A percentile compares a stretch with the other conserved stretches of the same genome.
Conservation (phyloP, 208 protist species). For the Porcisia hertigi region DNA sequence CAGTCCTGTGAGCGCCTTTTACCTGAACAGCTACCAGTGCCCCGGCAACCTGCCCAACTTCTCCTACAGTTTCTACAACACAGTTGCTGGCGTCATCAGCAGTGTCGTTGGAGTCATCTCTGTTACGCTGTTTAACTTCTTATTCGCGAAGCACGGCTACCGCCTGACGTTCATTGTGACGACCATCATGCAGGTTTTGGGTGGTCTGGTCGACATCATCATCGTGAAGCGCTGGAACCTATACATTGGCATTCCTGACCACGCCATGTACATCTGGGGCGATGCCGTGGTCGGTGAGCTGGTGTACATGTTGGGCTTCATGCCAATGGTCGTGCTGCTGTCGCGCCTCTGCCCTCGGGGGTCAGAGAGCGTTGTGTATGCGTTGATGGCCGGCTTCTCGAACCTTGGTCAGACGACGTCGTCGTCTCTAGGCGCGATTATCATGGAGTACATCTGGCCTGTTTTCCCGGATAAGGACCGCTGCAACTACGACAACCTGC, state of each 20-base stretch:
- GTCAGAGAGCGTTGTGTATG: too few relatives aligned
- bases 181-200: constrained; percentile 41
- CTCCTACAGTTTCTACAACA: constrained; percentile 55
- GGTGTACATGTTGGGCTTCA: constrained; percentile 56
- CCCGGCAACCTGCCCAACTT: constrained; percentile 60
- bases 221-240: constrained; percentile 69
- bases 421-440: constrained; percentile 37
- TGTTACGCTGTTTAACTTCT: constrained; percentile 46
- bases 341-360: constrained; percentile 61
- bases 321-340: constrained; percentile 76
- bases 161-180: constrained; percentile 48
- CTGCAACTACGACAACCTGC: constrained; percentile 66
- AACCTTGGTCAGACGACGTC: constrained; percentile 54
- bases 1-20: constrained; percentile 49
- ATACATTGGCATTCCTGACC: constrained; percentile 44
- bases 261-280: constrained; percentile 19
- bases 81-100: constrained; percentile 39
- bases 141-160: constrained; percentile 41
- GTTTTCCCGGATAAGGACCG: constrained; percentile 29
- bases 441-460: constrained; percentile 52
- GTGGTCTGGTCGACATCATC: constrained; percentile 59
- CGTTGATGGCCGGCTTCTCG: constrained; percentile 51
- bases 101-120: constrained; percentile 37
- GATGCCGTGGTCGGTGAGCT: constrained; percentile 58
- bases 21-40: constrained; percentile 40